phyloP scores from a whole-genome alignment of 169 alveolate genomes.

The Perkinsus marinus region DNA sequence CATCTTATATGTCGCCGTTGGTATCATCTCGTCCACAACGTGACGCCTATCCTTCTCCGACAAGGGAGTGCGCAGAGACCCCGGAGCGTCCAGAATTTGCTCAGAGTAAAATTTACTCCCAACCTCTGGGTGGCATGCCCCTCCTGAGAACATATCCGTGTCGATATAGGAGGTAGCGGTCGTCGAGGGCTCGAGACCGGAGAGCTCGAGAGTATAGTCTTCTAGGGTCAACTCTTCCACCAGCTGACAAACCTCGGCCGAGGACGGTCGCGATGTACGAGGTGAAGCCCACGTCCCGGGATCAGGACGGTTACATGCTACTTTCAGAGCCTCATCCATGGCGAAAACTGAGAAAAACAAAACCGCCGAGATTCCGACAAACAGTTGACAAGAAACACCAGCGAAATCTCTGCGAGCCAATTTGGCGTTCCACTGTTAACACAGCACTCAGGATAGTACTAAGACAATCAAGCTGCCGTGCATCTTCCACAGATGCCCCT shows the following conservation, averaged over 20 bases:
- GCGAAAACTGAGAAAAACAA: not conserved
- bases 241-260: not conserved
- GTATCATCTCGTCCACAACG: not conserved
- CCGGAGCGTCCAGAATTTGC: not conserved
- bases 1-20: not conserved
- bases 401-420: too few relatives aligned
- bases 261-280: not conserved
- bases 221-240: not conserved
- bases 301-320: not conserved
- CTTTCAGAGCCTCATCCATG: not conserved
- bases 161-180: not conserved
- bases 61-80: not conserved
- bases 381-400: too few relatives aligned
- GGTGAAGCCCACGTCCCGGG: not conserved
- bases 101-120: not conserved
- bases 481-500: not conserved
- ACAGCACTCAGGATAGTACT: too few relatives aligned
- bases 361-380: too few relatives aligned
- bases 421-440: too few relatives aligned
- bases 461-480: not conserved
- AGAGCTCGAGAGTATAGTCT: not conserved
- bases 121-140: not conserved
- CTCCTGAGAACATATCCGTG: not conserved
- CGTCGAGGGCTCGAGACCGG: not conserved
- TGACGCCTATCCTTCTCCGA: not conserved